These are phyloP conservation scores for Acidomyces sp. DNA, from an alignment of 495 filamentous ascomycete genomes.

Conservation along the genomic window DNA sequence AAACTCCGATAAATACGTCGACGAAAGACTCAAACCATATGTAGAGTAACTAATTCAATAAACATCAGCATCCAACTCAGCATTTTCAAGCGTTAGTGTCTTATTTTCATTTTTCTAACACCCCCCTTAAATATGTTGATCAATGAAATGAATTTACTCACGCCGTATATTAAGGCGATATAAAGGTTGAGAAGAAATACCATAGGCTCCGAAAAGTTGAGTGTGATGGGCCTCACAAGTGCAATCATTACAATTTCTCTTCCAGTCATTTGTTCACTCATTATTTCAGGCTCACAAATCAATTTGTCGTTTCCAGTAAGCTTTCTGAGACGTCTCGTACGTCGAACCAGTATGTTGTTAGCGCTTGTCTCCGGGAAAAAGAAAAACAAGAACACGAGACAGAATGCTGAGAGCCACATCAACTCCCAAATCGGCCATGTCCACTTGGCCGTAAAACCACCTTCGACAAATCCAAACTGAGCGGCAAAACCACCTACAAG, in stretches of 20 bases:
- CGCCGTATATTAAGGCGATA: constrained; percentile 41
- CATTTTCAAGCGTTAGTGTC: too few species aligned
- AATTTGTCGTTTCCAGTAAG: constrained; percentile 27
- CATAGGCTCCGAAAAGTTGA: constrained; percentile 37
- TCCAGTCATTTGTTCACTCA: constrained; percentile 24
- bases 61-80: too few species aligned
- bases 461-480: constrained; percentile 19
- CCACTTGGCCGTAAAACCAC: constrained; percentile 23
- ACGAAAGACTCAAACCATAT: constrained; percentile 48
- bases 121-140: too few species aligned
- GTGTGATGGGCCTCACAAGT: constrained; percentile 30
- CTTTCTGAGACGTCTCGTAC: constrained; percentile 27
- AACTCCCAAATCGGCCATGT: constrained; percentile 33
- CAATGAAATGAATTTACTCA: too few species aligned
- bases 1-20: constrained; percentile 37
- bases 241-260: constrained; percentile 30
- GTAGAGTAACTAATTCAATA: too few species aligned
- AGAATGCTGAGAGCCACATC: constrained; percentile 29
- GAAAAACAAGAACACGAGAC: constrained; percentile 30
- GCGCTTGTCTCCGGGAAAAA: constrained; percentile 30
- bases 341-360: constrained; percentile 30
- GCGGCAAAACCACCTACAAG: constrained; percentile 32
- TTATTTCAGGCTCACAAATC: constrained; percentile 27
- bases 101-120: too few species aligned
- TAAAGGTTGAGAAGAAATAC: constrained; percentile 42